phyloP scores from a whole-genome alignment of 768 basidiomycete genomes.

The Boletus fagicola region DNA sequence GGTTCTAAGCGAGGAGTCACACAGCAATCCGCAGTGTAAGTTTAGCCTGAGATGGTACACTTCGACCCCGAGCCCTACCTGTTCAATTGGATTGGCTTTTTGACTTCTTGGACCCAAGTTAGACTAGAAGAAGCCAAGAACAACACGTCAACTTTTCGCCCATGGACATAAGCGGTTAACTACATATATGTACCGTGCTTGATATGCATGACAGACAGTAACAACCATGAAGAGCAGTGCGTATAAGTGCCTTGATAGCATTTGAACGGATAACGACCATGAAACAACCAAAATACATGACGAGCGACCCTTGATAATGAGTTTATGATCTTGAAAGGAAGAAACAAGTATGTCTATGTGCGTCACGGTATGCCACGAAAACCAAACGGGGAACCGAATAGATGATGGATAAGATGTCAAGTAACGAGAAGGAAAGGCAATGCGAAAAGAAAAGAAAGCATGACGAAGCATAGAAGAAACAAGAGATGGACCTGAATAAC shows the following conservation, averaged over 20 bases:
- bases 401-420: constrained; percentile 33
- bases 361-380: constrained; percentile 27
- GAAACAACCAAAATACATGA: constrained; percentile 17
- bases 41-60: constrained; percentile 1
- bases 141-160: constrained; percentile 1
- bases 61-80: background rate
- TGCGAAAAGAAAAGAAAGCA: constrained; percentile 27
- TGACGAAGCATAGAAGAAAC: constrained; percentile 22
- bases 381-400: constrained; percentile 23
- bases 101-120: background rate
- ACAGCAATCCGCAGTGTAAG: constrained; percentile 13
- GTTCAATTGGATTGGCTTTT: background rate
- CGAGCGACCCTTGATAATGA: constrained; percentile 12
- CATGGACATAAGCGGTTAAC: background rate
- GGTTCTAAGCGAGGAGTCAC: background rate
- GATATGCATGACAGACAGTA: background rate
- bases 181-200: background rate
- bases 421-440: constrained; percentile 3
- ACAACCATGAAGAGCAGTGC: constrained; percentile 3
- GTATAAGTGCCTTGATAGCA: constrained; percentile 2
- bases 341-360: constrained; percentile 22
- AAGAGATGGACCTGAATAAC: constrained; percentile 3
- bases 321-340: constrained; percentile 1
- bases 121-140: background rate
- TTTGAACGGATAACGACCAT: constrained; percentile 13